Evolutionary conservation across 2,329 filamentous ascomycete species (phyloP).

Genomic region (Colletotrichum spinosum): DNA sequence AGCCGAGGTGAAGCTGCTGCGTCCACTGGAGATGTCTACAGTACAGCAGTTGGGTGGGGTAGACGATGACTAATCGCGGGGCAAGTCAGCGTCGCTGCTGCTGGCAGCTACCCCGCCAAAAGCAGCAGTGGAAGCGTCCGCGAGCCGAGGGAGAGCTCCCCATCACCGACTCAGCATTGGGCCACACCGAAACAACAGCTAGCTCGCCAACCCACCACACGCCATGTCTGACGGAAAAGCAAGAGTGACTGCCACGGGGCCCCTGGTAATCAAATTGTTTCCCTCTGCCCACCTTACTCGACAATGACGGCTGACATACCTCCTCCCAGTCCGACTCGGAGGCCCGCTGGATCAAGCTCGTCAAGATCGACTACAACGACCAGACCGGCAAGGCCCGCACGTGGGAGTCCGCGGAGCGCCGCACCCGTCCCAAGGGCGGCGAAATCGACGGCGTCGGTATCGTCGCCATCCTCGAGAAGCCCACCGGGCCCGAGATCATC

Average conservation of each 20-base stretch:
- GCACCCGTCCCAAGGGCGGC: conserved; percentile 70
- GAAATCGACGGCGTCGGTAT: conserved; percentile 81
- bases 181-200: neutral
- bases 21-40: neutral
- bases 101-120: conserved; percentile 18
- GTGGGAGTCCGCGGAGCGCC: conserved; percentile 81
- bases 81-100: neutral
- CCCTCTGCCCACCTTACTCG: neutral
- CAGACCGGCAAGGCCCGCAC: conserved; percentile 67
- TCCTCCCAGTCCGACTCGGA: conserved; percentile 59
- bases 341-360: conserved; percentile 70
- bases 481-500: conserved; percentile 65
- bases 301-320: neutral
- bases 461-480: conserved; percentile 72
- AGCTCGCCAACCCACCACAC: neutral
- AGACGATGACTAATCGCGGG: neutral
- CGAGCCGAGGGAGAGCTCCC: too few species aligned
- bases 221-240: conserved; percentile 14
- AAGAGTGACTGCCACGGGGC: conserved; percentile 57
- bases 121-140: neutral
- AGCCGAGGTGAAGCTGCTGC: too few species aligned
- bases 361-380: conserved; percentile 74
- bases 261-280: conserved; percentile 51
- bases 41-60: neutral
- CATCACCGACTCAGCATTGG: neutral